Base-by-base conservation (phyloP, 495 filamentous ascomycete species). In the Aspergillus leporis region DNA sequence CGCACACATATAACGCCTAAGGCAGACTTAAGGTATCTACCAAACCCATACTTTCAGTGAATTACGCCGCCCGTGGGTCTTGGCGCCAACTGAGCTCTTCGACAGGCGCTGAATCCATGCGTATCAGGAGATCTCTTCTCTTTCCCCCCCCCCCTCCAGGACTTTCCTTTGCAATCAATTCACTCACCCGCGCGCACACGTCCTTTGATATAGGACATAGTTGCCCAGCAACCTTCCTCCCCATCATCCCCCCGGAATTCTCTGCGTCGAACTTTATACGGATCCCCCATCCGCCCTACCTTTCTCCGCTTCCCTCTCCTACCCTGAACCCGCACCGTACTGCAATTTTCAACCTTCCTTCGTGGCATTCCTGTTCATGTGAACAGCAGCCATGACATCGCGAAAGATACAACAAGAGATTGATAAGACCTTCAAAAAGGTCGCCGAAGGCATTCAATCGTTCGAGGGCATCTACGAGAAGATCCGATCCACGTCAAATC, bases 371-470 rank as follows among this genome's bases (percentile, higher is more conserved):
- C 3, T 23, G 55, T 61, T 61, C 55, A 49, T 51, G 43, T 61
- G 62, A 61, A 57, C 49, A 51, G 58, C 60, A 55, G 56, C 73
- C 65, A 98, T 98, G 94, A 89, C 94, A 61, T 88, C 89, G 69
- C 86, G 94, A 70, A 98, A 98, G 81, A 86, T 96, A 51, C 89
- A 92, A 70, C 92, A 97, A 75, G 93, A 97, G 75, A 92, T 97
- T 70, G 94, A 98, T 59, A 94, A 94, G 78, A 94, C 90, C 83
- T 98, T 97, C 85, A 98, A 98, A 77, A 93, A 93, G 78, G 91
- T 97, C 61, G 79, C 82, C 38, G 92, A 97, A 79, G 94, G 94
- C 16, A 92, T 98, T n/a, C 78, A 86, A 52, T 87, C 90, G 50
- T 98, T 98, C 70, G 92, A 98, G 66, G 79, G 79, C 65, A 96